Evolutionary conservation across 345 rosid species (phyloP).

Genomic region (Eucalyptus sp.): DNA sequence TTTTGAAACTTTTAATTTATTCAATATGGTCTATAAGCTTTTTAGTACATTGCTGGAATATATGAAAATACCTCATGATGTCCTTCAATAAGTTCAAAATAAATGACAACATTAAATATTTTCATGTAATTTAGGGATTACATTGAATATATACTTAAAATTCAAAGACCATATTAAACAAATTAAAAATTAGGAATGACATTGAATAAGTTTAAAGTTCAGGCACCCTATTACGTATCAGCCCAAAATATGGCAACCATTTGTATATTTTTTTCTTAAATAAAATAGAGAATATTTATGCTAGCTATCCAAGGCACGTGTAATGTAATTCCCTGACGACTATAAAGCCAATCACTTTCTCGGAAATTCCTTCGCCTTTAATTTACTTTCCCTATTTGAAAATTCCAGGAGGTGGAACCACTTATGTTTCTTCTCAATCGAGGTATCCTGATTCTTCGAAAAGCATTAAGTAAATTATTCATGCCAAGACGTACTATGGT

Average conservation of each 20-base stretch:
- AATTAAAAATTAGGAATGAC: no score
- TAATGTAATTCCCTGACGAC: not conserved
- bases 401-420: not conserved
- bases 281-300: not conserved
- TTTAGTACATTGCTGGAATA: no score
- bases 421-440: not conserved
- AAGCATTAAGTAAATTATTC: not conserved
- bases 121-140: no score
- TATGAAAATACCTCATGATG: no score
- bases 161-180: no score
- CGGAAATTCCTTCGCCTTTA: not conserved
- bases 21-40: no score
- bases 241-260: no score
- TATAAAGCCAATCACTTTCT: not conserved
- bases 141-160: no score
- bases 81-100: no score
- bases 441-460: not conserved
- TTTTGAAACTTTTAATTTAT: no score
- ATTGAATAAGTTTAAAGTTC: no score
- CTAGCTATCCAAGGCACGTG: not conserved
- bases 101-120: no score
- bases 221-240: fast-evolving
- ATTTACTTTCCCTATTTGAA: not conserved
- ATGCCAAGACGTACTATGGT: not conserved
- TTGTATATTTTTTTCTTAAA: not conserved